Percentiles rank a stretch among this genome's conserved stretches.
Evolutionary conservation across 768 basidiomycete species (phyloP).

Genomic region (Russula compacta): DNA sequence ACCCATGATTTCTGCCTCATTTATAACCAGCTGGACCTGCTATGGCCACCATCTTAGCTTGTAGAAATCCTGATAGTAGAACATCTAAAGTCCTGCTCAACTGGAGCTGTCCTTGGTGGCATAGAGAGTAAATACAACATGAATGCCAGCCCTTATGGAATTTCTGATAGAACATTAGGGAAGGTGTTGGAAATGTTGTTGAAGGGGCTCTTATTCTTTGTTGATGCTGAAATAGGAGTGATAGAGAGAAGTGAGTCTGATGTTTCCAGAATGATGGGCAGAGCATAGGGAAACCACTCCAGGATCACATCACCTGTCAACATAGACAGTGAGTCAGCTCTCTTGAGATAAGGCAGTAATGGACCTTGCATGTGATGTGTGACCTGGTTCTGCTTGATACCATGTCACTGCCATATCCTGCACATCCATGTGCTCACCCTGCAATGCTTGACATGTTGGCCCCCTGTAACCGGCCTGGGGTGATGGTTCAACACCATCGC

Average conservation of each 20-base stretch:
- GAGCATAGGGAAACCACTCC: slow-evolving; percentile 11
- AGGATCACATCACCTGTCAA: slow-evolving; percentile 13
- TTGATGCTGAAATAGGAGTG: slow-evolving; percentile 29
- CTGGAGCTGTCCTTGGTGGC: slow-evolving; percentile 1
- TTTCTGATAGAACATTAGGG: slow-evolving; percentile 56
- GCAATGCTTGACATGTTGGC: no score
- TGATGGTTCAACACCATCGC: no score
- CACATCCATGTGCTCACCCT: no score
- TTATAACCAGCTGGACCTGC: slow-evolving; percentile 3
- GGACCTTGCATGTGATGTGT: no score
- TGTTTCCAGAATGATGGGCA: slow-evolving; percentile 23
- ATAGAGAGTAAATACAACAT: slow-evolving; percentile 8
- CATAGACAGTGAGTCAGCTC: neutral
- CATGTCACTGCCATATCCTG: no score
- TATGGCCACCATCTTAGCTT: neutral
- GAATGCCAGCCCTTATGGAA: slow-evolving; percentile 21
- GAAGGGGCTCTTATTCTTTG: slow-evolving; percentile 36
- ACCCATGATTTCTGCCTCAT: neutral
- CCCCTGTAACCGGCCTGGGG: no score
- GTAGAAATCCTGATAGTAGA: neutral
- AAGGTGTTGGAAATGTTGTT: slow-evolving; percentile 62
- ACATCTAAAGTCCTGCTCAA: slow-evolving; percentile 4
- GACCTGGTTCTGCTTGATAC: no score
- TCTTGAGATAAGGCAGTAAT: neutral
- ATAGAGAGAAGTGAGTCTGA: slow-evolving; percentile 32